A percentile compares a stretch with the other conserved stretches of the same genome.
phyloP scores from a whole-genome alignment of 192 early-diverging fungal species.

The Coemansia sp. region DNA sequence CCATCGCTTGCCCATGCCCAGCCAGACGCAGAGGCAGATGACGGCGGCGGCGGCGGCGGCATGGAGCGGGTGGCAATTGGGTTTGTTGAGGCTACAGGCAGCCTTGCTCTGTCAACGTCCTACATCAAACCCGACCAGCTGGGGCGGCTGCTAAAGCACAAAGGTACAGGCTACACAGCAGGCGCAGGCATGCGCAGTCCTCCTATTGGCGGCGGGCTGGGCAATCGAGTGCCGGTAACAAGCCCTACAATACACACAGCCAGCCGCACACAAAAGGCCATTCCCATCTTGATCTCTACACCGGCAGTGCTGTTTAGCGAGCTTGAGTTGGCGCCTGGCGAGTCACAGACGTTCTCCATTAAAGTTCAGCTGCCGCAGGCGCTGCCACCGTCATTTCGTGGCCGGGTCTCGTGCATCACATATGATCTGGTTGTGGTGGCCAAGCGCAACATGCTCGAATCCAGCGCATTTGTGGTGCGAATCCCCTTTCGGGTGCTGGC shows the following conservation, averaged over 20 bases:
- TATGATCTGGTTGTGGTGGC: slow-evolving; percentile 50
- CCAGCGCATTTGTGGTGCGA: slow-evolving; percentile 25
- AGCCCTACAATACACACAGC: slow-evolving; percentile 6
- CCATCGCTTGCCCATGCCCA: slow-evolving; percentile 18
- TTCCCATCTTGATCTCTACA: slow-evolving; percentile 35
- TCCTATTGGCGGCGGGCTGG: slow-evolving; percentile 42
- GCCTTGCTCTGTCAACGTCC: slow-evolving; percentile 25
- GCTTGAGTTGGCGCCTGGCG: slow-evolving; percentile 40
- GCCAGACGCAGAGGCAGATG: slow-evolving; percentile 14
- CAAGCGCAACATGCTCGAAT: slow-evolving; percentile 48
- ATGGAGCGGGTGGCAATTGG: slow-evolving; percentile 45
- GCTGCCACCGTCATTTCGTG: slow-evolving; percentile 49
- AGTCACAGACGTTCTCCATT: slow-evolving; percentile 49
- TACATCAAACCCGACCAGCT: slow-evolving; percentile 49
- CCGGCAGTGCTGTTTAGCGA: slow-evolving; percentile 50
- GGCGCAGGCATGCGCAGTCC: slow-evolving; percentile 4
- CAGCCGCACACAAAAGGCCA: slow-evolving; percentile 22
- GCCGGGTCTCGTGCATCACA: slow-evolving; percentile 29
- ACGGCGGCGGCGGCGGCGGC: slow-evolving; percentile 15
- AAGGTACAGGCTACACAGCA: slow-evolving; percentile 18
- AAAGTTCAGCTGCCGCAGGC: slow-evolving; percentile 29
- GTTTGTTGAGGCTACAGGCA: slow-evolving; percentile 44
- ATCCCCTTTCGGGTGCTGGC: slow-evolving; percentile 48
- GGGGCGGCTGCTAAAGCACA: slow-evolving; percentile 31
- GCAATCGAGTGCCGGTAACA: slow-evolving; percentile 24